A percentile compares a stretch with the other conserved stretches of the same genome.
phyloP scores from a whole-genome alignment of 2,329 filamentous ascomycete genomes.

The Colletotrichum sidae region DNA sequence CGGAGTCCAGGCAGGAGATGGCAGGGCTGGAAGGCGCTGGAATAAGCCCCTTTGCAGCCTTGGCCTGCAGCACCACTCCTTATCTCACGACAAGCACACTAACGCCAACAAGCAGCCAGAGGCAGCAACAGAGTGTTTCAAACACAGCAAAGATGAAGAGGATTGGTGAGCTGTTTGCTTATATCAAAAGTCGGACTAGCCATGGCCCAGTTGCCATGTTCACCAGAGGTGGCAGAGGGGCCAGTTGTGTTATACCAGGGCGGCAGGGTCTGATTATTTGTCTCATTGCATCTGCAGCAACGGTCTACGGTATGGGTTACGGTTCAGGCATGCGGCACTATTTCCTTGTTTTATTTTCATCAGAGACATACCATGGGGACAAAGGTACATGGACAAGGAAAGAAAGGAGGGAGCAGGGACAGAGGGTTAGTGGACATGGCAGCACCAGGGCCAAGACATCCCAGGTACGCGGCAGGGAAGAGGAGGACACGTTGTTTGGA shows the following conservation, averaged over 20 bases:
- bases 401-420: slow-evolving; percentile 1
- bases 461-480: slow-evolving; percentile 27
- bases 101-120: background rate
- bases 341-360: slow-evolving; percentile 24
- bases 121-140: slow-evolving; percentile 5
- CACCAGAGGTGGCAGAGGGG: slow-evolving; percentile 16
- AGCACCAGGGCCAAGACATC: slow-evolving; percentile 17
- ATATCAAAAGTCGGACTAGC: slow-evolving; percentile 5
- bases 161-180: slow-evolving; percentile 7
- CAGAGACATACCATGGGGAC: slow-evolving; percentile 31
- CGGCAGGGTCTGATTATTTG: slow-evolving; percentile 32
- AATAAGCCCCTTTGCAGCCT: slow-evolving; percentile 16
- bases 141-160: slow-evolving; percentile 5
- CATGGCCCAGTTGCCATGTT: slow-evolving; percentile 20
- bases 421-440: slow-evolving; percentile 3
- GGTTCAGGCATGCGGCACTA: slow-evolving; percentile 35
- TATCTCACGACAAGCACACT: background rate
- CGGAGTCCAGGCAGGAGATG: background rate
- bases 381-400: slow-evolving; percentile 26
- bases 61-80: background rate
- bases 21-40: slow-evolving; percentile 21
- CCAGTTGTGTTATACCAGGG: slow-evolving; percentile 28
- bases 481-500: slow-evolving; percentile 13
- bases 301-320: slow-evolving; percentile 33
- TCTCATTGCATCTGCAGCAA: slow-evolving; percentile 37